phyloP scores from a whole-genome alignment of 768 basidiomycete species.

The Leccinum ochraceum region DNA sequence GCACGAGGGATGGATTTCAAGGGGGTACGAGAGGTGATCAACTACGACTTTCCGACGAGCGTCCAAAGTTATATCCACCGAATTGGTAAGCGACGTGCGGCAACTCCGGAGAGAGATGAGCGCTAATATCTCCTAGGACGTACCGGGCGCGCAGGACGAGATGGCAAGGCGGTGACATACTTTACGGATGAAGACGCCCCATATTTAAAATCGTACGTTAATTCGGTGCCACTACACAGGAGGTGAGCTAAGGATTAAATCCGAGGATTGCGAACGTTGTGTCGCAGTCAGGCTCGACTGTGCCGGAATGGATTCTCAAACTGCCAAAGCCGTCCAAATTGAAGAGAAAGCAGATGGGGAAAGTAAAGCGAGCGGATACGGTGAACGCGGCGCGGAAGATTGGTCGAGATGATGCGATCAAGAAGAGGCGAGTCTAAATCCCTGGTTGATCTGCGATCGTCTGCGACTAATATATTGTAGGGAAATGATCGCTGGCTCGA shows the following conservation, averaged over 20 bases:
- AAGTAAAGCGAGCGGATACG: conserved; percentile 73
- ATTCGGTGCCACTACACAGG: background rate
- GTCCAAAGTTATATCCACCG: conserved; percentile 96
- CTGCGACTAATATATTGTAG: conserved; percentile 36
- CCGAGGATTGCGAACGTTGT: conserved; percentile 93
- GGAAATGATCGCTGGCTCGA: conserved; percentile 79
- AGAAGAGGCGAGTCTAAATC: conserved; percentile 55
- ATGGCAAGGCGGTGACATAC: conserved; percentile 93
- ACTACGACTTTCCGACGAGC: conserved; percentile 95
- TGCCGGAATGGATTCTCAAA: conserved; percentile 94
- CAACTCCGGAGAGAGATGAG: background rate
- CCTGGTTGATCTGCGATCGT: background rate
- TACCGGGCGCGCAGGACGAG: conserved; percentile 90
- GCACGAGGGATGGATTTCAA: conserved; percentile 98
- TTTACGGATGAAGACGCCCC: conserved; percentile 94
- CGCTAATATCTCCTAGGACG: conserved; percentile 55
- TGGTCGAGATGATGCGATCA: conserved; percentile 69
- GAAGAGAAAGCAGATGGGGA: conserved; percentile 83
- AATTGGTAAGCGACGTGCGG: conserved; percentile 58
- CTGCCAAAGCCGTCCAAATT: conserved; percentile 93
- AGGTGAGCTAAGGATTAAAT: conserved; percentile 10
- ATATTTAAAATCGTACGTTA: conserved; percentile 79
- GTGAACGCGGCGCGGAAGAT: conserved; percentile 72
- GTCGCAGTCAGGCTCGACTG: conserved; percentile 84
- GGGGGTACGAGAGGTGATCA: conserved; percentile 91